These are phyloP conservation scores for Sporothrix variecibatus DNA, from an alignment of 2,329 filamentous ascomycete species.

Conservation along the genomic window DNA sequence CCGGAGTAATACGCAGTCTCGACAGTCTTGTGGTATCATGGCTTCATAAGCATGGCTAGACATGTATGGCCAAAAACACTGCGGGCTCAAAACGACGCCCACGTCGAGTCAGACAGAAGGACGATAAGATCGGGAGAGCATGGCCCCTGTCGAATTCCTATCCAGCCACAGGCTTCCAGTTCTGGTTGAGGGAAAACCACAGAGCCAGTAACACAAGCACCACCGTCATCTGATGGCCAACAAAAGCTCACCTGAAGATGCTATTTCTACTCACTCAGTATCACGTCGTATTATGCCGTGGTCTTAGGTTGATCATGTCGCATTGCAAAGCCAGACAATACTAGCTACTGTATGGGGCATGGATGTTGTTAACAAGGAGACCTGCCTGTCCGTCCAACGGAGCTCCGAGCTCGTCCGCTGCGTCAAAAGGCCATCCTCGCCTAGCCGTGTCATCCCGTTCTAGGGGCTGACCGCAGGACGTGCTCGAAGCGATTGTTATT, in stretches of 20 bases:
- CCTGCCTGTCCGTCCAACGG: background rate
- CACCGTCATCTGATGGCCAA: background rate
- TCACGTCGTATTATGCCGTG: background rate
- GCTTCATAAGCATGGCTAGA: no score
- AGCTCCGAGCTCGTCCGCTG: slow-evolving; percentile 23
- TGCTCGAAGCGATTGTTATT: slow-evolving; percentile 19
- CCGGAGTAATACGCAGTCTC: no score
- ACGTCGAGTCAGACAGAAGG: background rate
- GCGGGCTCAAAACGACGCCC: no score
- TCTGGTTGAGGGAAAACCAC: background rate
- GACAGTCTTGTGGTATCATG: no score
- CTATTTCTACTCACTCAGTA: background rate
- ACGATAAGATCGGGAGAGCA: background rate
- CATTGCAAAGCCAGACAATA: background rate
- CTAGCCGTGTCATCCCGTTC: slow-evolving; percentile 20
- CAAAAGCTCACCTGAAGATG: background rate
- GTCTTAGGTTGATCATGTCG: background rate
- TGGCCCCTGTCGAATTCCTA: background rate
- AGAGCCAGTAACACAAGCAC: background rate
- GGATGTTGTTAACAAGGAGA: background rate
- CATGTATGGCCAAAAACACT: no score
- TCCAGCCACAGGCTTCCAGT: background rate
- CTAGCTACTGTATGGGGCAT: background rate
- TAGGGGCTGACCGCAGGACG: background rate
- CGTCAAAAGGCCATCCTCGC: background rate